These are phyloP conservation scores for Hibiscus trionum DNA, from an alignment of 345 rosid species.

Conservation along the genomic window DNA sequence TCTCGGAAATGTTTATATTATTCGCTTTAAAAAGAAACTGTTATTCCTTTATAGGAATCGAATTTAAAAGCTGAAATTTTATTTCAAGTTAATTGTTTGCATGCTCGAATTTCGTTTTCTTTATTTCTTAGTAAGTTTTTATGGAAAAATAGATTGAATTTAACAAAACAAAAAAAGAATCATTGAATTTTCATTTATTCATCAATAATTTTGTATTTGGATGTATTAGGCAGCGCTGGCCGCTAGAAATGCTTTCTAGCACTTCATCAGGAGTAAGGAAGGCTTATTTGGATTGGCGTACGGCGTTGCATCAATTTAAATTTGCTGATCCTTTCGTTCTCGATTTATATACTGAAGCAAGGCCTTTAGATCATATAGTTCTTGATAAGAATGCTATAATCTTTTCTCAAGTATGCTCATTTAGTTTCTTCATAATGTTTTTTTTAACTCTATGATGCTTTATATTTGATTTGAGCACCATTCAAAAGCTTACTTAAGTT, in stretches of 20 bases:
- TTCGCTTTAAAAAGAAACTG: not conserved
- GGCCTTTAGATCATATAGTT: slow-evolving; percentile 27
- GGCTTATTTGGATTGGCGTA: slow-evolving; percentile 38
- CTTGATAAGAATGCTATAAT: slow-evolving; percentile 30
- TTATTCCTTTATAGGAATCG: not conserved
- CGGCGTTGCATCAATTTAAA: slow-evolving; percentile 40
- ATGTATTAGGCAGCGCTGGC: slow-evolving; percentile 43
- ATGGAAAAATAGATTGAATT: not conserved
- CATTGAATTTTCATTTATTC: not conserved
- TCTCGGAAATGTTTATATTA: not conserved
- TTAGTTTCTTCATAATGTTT: not conserved
- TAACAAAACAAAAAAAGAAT: not conserved
- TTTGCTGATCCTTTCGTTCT: slow-evolving; percentile 42
- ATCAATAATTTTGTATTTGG: not conserved
- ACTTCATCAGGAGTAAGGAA: slow-evolving; percentile 33
- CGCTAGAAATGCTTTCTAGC: slow-evolving; percentile 17
- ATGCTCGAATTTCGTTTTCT: not conserved
- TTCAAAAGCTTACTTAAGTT: not conserved
- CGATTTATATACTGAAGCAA: slow-evolving; percentile 15
- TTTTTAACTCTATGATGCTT: not conserved
- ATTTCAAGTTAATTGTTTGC: not conserved
- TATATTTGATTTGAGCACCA: not conserved
- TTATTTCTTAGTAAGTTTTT: not conserved
- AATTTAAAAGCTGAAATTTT: not conserved
- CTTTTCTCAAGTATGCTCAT: slow-evolving; percentile 39